phyloP scores from a whole-genome alignment of 2,329 filamentous ascomycete species.

The Escovopsis weberi region DNA sequence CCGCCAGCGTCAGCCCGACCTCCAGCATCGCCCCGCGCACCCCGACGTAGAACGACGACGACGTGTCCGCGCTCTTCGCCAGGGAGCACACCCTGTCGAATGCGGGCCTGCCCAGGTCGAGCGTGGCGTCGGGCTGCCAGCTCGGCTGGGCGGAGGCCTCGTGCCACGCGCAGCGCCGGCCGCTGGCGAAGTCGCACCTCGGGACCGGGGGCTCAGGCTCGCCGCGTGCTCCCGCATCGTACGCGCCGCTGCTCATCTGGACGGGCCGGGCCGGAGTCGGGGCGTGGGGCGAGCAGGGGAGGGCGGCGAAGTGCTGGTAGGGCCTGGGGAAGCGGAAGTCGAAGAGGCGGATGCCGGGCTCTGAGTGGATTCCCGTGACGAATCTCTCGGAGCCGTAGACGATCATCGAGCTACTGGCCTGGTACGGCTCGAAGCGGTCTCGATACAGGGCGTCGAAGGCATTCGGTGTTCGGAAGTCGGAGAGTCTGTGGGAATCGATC shows the following conservation, averaged over 20 bases:
- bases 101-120: slow-evolving; percentile 25
- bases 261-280: slow-evolving; percentile 1
- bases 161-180: slow-evolving; percentile 33
- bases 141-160: slow-evolving; percentile 24
- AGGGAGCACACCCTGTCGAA: slow-evolving; percentile 30
- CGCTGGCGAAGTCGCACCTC: slow-evolving; percentile 20
- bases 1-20: slow-evolving; percentile 17
- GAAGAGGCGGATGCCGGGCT: slow-evolving; percentile 33
- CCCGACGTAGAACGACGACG: slow-evolving; percentile 34
- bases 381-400: slow-evolving; percentile 37
- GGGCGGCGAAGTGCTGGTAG: slow-evolving; percentile 33
- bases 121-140: slow-evolving; percentile 34
- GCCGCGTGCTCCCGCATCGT: not conserved
- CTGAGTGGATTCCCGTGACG: slow-evolving; percentile 30
- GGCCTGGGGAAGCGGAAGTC: slow-evolving; percentile 36
- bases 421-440: slow-evolving; percentile 35
- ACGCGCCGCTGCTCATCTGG: not conserved
- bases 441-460: slow-evolving; percentile 33
- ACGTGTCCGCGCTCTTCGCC: slow-evolving; percentile 30
- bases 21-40: slow-evolving; percentile 33
- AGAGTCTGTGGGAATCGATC: slow-evolving; percentile 17
- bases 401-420: slow-evolving; percentile 31
- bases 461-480: slow-evolving; percentile 35
- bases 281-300: slow-evolving; percentile 25
- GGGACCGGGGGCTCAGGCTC: slow-evolving; percentile 21